Percentiles rank a stretch among this genome's conserved stretches.
phyloP scores from a whole-genome alignment of 345 rosid species.

The Luvunga scandens region DNA sequence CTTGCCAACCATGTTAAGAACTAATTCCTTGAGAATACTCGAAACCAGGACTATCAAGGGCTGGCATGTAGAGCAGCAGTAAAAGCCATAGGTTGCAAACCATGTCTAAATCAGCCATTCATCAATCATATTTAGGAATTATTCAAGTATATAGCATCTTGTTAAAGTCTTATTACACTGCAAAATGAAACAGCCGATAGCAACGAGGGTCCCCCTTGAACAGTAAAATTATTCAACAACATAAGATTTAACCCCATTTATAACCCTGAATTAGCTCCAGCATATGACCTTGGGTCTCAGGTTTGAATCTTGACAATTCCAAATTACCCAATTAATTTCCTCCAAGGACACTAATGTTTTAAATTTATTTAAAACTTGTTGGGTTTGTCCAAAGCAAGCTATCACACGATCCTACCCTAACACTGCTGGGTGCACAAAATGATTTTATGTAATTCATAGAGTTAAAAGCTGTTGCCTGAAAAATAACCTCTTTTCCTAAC shows the following conservation, averaged over 20 bases:
- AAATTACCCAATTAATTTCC: background rate
- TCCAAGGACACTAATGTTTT: background rate
- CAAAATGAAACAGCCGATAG: background rate
- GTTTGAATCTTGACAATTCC: background rate
- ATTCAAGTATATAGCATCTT: background rate
- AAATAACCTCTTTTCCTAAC: background rate
- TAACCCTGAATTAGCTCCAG: background rate
- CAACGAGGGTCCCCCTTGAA: background rate
- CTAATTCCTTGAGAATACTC: background rate
- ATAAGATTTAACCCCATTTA: background rate
- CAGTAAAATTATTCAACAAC: background rate
- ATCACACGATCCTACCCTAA: background rate
- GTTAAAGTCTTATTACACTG: background rate
- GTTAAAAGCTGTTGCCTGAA: background rate
- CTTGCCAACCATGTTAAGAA: background rate
- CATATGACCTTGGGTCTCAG: background rate
- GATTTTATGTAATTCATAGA: background rate
- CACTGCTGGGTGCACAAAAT: background rate
- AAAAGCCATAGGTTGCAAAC: background rate
- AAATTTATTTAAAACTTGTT: background rate
- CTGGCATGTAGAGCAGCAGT: background rate
- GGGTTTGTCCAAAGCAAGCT: background rate
- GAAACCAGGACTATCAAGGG: background rate
- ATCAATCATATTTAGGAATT: background rate
- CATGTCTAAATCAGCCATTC: background rate